Percentiles rank a stretch among this genome's conserved stretches.
Evolutionary conservation across 2,329 filamentous ascomycete genomes (phyloP).

Genomic region (Colletotrichum noveboracense): DNA sequence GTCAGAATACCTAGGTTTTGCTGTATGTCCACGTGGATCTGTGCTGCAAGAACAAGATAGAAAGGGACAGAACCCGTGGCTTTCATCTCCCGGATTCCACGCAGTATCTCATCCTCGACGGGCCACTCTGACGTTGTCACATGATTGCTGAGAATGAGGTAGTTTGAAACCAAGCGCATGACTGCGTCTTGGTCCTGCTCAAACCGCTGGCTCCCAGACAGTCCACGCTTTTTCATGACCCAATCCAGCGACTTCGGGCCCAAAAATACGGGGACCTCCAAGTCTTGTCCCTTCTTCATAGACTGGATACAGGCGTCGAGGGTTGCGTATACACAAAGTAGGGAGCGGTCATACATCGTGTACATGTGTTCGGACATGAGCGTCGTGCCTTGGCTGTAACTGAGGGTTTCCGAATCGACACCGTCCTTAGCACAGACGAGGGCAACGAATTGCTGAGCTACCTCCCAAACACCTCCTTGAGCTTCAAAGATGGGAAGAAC

Average conservation of each 20-base stretch:
- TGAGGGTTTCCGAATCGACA: background rate
- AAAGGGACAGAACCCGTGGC: background rate
- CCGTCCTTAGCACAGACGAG: background rate
- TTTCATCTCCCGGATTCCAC: background rate
- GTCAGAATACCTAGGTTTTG: background rate
- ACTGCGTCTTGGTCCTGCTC: background rate
- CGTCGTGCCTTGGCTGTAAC: background rate
- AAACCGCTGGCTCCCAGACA: background rate
- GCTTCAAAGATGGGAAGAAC: background rate
- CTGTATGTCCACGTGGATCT: background rate
- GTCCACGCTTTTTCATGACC: background rate
- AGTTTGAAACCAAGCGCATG: background rate
- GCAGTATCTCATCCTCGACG: background rate
- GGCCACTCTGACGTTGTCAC: background rate
- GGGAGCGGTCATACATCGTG: background rate
- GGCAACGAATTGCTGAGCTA: background rate
- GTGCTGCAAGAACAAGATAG: background rate
- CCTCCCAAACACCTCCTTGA: background rate
- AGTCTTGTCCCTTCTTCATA: background rate
- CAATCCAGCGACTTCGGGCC: background rate
- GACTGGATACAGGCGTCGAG: accelerated
- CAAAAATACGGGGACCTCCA: accelerated
- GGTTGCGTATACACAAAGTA: background rate
- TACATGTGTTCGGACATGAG: background rate
- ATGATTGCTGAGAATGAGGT: background rate